Evolutionary conservation across 2,329 filamentous ascomycete genomes (phyloP).

Genomic region (Neonectria faginata): DNA sequence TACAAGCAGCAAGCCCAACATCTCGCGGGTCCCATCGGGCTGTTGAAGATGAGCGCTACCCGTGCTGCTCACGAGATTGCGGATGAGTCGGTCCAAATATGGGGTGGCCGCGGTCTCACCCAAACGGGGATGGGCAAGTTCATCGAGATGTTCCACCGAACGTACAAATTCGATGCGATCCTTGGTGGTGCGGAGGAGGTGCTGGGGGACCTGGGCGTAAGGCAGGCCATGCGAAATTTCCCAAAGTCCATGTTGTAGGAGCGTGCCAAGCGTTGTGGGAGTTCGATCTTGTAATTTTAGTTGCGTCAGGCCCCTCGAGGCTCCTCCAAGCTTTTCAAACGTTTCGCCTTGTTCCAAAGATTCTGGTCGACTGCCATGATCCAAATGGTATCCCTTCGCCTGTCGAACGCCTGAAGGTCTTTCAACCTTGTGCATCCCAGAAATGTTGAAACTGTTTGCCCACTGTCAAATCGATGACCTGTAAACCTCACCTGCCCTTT

Average conservation of each 20-base stretch:
- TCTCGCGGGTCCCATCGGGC: constrained; percentile 82
- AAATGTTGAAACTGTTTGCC: background rate
- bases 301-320: constrained; percentile 6
- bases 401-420: background rate
- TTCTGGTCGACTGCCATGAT: background rate
- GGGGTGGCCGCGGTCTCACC: constrained; percentile 83
- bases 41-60: constrained; percentile 84
- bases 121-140: constrained; percentile 85
- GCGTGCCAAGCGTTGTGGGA: background rate
- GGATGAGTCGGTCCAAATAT: constrained; percentile 87
- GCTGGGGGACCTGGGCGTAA: constrained; percentile 81
- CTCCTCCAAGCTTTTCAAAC: too few species aligned
- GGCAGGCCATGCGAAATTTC: constrained; percentile 86
- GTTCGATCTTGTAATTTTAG: constrained; percentile 28
- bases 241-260: constrained; percentile 83
- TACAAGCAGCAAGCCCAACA: constrained; percentile 81
- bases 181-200: constrained; percentile 88
- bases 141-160: constrained; percentile 86
- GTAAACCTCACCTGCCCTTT: constrained; percentile 16
- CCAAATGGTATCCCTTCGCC: background rate
- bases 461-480: constrained; percentile 11
- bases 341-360: background rate
- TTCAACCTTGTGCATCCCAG: background rate
- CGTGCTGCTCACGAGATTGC: constrained; percentile 84
- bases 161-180: constrained; percentile 84